Evolutionary conservation across 2,329 filamentous ascomycete genomes (phyloP), one percentile per base, ranked within the genome.

Genomic region (Epicoccum sorghinum): DNA sequence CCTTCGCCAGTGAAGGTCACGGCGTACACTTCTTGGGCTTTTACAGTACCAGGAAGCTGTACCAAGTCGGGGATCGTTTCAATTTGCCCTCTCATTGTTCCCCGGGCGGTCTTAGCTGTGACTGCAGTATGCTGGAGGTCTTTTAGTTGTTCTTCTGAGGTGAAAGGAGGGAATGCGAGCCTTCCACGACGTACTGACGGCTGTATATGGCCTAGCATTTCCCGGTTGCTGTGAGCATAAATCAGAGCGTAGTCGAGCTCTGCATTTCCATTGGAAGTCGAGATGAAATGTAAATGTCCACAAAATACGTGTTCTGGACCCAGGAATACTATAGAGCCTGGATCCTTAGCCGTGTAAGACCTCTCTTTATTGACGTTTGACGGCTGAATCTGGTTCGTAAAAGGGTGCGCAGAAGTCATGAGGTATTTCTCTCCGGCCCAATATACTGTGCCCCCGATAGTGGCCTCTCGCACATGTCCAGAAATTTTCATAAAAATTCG

Each of bases 11-110:
- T 22, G 9, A 32, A 36, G 6, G 61, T n/a, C n/a, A n/a, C 52
- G 4, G 25, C 24, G 35, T 54, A 62, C 3, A 62, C 53, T 38
- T 64, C 57, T 27, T 64, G 62, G 7, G 46, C 58, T 2, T 18
- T 30, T 7, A 13, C 30, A 0, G 51, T 27, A 12, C 41, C 36
- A 0, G 61, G 55, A 10, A 47, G 23, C 9, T 48, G 52, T 29
- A 61, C 46, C 18, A 48, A 62, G 3, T 44, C 47, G 0, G 59
- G 51, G 4, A 53, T 59, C 4, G 46, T 33, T 3, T 36, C 45
- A 10, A 50, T 40, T 10, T 7, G 24, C n/a, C 46, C 51, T 14
- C 9, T 8, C 10, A 53, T 7, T 7, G 18, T n/a, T n/a, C 18
- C 8, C 42, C 30, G 32, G n/a, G 48, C 48, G 13, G 43, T 14